Conservation (phyloP, 2,329 filamentous ascomycete genomes). For the Aspergillus tanneri region DNA sequence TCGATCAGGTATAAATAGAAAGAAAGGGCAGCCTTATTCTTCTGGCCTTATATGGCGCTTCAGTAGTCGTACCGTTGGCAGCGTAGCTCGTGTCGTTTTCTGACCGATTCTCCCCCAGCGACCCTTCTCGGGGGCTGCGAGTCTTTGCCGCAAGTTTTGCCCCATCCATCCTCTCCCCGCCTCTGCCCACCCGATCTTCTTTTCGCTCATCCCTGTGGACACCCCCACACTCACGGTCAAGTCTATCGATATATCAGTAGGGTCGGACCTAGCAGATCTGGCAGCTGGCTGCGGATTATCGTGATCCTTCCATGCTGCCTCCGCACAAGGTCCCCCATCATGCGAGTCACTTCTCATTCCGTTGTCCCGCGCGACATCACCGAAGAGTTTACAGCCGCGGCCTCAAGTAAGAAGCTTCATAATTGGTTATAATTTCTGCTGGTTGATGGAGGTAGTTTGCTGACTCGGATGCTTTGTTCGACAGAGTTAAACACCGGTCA, state of each 20-base stretch:
- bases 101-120: constrained; percentile 1
- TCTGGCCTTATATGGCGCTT: neutral
- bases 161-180: constrained; percentile 23
- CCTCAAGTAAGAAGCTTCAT: constrained; percentile 49
- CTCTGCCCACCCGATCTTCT: constrained; percentile 8
- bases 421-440: too few relatives aligned
- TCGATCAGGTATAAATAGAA: constrained; percentile 32
- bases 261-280: constrained; percentile 17
- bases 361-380: constrained; percentile 54
- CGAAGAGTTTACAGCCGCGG: constrained; percentile 54
- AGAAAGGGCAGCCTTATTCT: constrained; percentile 27
- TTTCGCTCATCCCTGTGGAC: neutral
- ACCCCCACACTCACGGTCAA: neutral
- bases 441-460: too few relatives aligned
- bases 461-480: too few relatives aligned
- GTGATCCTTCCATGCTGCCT: constrained; percentile 32
- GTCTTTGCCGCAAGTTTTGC: constrained; percentile 22
- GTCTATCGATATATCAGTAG: too few relatives aligned
- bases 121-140: constrained; percentile 1
- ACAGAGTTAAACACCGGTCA: constrained; percentile 74
- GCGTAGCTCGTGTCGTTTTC: neutral
- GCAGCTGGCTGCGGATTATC: constrained; percentile 28
- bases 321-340: constrained; percentile 34
- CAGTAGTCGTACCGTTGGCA: neutral
- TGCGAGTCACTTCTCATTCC: constrained; percentile 37